These are phyloP conservation scores for Solanum habrochaites DNA, from an alignment of 257 asterid species.

Conservation along the genomic window DNA sequence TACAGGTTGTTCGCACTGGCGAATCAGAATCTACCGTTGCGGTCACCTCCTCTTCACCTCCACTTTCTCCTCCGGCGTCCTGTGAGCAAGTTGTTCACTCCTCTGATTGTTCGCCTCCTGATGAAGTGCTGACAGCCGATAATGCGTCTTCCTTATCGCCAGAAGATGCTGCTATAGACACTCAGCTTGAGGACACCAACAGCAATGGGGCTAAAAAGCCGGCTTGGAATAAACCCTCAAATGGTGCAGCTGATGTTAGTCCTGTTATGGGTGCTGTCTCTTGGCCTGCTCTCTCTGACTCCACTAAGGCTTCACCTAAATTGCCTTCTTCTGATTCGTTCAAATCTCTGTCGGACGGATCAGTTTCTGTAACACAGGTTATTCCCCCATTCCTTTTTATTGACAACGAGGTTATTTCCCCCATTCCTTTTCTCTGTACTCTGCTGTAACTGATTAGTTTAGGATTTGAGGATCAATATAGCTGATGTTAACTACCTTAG, in stretches of 20 bases:
- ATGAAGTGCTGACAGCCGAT: neutral
- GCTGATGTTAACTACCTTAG: neutral
- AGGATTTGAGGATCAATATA: neutral
- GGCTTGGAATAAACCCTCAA: slow-evolving; percentile 52
- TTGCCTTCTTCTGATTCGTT: slow-evolving; percentile 29
- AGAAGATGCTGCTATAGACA: slow-evolving; percentile 21
- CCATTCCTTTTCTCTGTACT: slow-evolving; percentile 1
- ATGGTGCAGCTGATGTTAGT: slow-evolving; percentile 29
- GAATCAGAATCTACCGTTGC: slow-evolving; percentile 29
- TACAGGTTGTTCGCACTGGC: slow-evolving; percentile 45
- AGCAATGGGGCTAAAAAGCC: slow-evolving; percentile 31
- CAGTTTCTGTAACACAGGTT: slow-evolving; percentile 38
- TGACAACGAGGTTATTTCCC: slow-evolving; percentile 20
- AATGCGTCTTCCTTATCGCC: neutral
- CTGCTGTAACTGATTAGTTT: neutral
- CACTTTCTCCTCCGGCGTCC: slow-evolving; percentile 12
- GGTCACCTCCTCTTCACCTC: slow-evolving; percentile 3
- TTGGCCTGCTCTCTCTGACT: slow-evolving; percentile 78
- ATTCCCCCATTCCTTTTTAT: neutral
- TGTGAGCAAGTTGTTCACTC: slow-evolving; percentile 9
- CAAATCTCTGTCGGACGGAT: slow-evolving; percentile 27
- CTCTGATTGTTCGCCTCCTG: slow-evolving; percentile 9
- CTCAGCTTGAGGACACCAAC: slow-evolving; percentile 26
- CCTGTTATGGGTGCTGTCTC: slow-evolving; percentile 60
- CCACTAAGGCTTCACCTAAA: slow-evolving; percentile 62